Conservation (phyloP, 2,329 filamentous ascomycete species). For the Colletotrichum sp. region DNA sequence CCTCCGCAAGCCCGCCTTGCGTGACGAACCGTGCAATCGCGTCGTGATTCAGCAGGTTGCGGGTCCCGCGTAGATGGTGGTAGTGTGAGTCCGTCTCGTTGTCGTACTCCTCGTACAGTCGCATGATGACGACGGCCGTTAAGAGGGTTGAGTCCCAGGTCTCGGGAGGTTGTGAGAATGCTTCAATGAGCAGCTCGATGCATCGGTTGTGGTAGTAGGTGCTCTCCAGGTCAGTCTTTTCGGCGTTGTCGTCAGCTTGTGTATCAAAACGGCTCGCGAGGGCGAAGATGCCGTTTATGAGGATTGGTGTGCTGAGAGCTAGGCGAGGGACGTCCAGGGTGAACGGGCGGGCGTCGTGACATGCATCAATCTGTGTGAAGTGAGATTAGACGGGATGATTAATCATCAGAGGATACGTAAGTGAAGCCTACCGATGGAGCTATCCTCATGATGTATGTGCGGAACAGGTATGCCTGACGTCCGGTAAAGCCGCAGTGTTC, state of each 20-base stretch:
- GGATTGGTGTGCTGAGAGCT: constrained; percentile 48
- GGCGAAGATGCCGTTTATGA: constrained; percentile 50
- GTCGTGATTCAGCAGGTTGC: constrained; percentile 36
- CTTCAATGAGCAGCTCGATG: constrained; percentile 48
- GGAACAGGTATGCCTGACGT: constrained; percentile 5
- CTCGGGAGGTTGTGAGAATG: constrained; percentile 43
- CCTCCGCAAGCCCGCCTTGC: constrained; percentile 42
- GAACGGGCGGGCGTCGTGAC: constrained; percentile 38
- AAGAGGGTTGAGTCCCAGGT: constrained; percentile 51
- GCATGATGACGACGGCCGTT: constrained; percentile 51
- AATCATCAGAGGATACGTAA: not conserved
- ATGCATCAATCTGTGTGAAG: not conserved
- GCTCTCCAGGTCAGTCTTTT: constrained; percentile 41
- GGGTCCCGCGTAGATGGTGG: constrained; percentile 43
- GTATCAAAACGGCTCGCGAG: constrained; percentile 49
- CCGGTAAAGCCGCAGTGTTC: constrained; percentile 5
- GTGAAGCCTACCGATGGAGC: not conserved
- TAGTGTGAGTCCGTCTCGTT: constrained; percentile 36
- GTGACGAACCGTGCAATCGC: constrained; percentile 38
- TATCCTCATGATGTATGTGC: constrained; percentile 14
- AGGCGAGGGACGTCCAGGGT: constrained; percentile 49
- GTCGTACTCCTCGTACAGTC: constrained; percentile 49
- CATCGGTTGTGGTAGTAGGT: constrained; percentile 49
- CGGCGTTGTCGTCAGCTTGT: constrained; percentile 30
- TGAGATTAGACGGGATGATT: not conserved